phyloP scores from a whole-genome alignment of 345 rosid species.

The Rubroshorea leprosula region DNA sequence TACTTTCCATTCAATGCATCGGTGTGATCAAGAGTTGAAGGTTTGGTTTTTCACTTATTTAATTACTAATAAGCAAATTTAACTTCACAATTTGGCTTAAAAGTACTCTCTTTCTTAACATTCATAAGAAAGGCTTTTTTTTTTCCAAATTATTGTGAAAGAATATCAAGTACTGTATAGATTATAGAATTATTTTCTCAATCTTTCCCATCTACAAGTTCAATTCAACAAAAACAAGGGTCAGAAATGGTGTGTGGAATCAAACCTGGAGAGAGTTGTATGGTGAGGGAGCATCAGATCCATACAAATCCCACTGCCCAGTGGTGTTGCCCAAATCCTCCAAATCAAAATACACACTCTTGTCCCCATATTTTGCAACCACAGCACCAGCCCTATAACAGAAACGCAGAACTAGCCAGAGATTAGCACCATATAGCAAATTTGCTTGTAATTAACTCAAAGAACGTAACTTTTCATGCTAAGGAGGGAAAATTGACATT shows the following conservation, averaged over 20 bases:
- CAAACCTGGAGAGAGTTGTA: slow-evolving; percentile 88
- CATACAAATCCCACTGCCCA: slow-evolving; percentile 93
- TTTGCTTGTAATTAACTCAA: not conserved
- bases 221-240: no score
- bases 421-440: not conserved
- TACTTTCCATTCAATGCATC: no score
- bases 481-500: not conserved
- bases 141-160: no score
- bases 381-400: slow-evolving; percentile 48
- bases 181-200: no score
- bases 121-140: no score
- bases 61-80: no score
- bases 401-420: not conserved
- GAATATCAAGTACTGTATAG: no score
- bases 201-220: no score
- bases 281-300: slow-evolving; percentile 97
- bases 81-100: no score
- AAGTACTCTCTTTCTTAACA: no score
- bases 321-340: slow-evolving; percentile 97
- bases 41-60: no score
- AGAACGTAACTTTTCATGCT: not conserved
- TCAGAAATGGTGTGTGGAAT: not conserved
- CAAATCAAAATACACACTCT: slow-evolving; percentile 94
- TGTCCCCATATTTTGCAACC: slow-evolving; percentile 90
- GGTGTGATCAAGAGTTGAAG: no score